Conservation (phyloP, 305 asterid genomes). For the Fraxinus velutina region DNA sequence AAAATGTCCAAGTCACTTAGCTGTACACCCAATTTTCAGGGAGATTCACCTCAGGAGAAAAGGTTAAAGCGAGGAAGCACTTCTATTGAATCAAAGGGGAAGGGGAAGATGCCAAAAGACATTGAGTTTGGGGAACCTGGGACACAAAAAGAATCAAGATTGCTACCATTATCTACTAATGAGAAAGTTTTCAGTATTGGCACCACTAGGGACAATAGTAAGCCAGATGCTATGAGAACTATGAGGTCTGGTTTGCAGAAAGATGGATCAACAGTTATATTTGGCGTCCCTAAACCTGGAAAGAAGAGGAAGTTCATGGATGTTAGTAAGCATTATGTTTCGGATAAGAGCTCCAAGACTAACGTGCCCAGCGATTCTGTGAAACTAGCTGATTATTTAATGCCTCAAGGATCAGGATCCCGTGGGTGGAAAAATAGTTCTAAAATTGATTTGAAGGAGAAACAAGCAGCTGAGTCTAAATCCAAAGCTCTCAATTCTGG, state of each 20-base stretch:
- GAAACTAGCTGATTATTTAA: constrained; percentile 49
- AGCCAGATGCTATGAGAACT: constrained; percentile 47
- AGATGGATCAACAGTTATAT: constrained; percentile 71
- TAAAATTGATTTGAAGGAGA: constrained; percentile 59
- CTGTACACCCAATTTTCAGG: constrained; percentile 44
- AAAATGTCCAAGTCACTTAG: constrained; percentile 12
- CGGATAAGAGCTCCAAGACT: constrained; percentile 50
- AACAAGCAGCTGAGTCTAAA: constrained; percentile 51
- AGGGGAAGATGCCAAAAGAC: constrained; percentile 41
- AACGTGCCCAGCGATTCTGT: constrained; percentile 50
- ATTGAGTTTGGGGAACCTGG: constrained; percentile 38
- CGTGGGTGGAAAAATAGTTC: constrained; percentile 53
- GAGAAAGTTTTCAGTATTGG: constrained; percentile 68
- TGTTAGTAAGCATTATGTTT: constrained; percentile 86
- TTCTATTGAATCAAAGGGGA: constrained; percentile 45
- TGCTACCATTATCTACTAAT: constrained; percentile 54
- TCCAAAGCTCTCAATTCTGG: constrained; percentile 54
- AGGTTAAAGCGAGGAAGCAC: constrained; percentile 59
- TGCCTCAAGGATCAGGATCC: constrained; percentile 62
- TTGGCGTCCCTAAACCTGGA: constrained; percentile 95
- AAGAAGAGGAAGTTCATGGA: constrained; percentile 95
- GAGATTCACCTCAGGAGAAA: constrained; percentile 80
- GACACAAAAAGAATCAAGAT: constrained; percentile 42
- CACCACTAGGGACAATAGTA: constrained; percentile 48
- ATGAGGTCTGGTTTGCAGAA: constrained; percentile 72